A percentile compares a stretch with the other conserved stretches of the same genome.
These are phyloP conservation scores for Pythium rhizo-oryzae DNA, from an alignment of 352 stramenopile genomes.

Conservation along the genomic window DNA sequence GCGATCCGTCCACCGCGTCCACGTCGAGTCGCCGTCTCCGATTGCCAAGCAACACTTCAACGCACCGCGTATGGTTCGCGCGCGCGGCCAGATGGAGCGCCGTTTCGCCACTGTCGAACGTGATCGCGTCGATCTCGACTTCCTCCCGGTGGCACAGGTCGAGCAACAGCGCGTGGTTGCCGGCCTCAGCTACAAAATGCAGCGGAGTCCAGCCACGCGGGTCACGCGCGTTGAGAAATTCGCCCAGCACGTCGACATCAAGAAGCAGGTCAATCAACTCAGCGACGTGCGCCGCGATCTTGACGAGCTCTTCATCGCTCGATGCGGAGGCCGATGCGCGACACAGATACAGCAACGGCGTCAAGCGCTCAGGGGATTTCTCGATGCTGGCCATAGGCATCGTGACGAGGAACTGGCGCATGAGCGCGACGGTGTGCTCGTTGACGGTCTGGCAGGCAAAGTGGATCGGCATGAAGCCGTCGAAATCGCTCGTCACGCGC, in stretches of 20 bases:
- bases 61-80: slow-evolving; percentile 30
- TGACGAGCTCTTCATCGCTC: background rate
- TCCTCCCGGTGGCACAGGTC: slow-evolving; percentile 36
- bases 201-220: slow-evolving; percentile 49
- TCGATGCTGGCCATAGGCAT: slow-evolving; percentile 42
- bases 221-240: slow-evolving; percentile 46
- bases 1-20: slow-evolving; percentile 45
- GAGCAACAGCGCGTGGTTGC: slow-evolving; percentile 55
- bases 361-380: slow-evolving; percentile 34
- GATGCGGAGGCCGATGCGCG: slow-evolving; percentile 18
- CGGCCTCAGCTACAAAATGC: slow-evolving; percentile 51
- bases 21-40: slow-evolving; percentile 33
- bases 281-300: slow-evolving; percentile 32
- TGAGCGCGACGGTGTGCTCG: slow-evolving; percentile 46
- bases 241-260: slow-evolving; percentile 60
- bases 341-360: slow-evolving; percentile 59
- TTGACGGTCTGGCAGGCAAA: slow-evolving; percentile 65
- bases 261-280: slow-evolving; percentile 52
- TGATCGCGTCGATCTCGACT: slow-evolving; percentile 44
- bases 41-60: slow-evolving; percentile 45
- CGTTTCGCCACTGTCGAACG: slow-evolving; percentile 43
- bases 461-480: slow-evolving; percentile 55
- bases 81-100: slow-evolving; percentile 63
- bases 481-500: slow-evolving; percentile 48
- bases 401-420: slow-evolving; percentile 43